A percentile compares a stretch with the other conserved stretches of the same genome.
Conservation (phyloP, 2,329 filamentous ascomycete genomes). For the Ophiostoma quercus region DNA sequence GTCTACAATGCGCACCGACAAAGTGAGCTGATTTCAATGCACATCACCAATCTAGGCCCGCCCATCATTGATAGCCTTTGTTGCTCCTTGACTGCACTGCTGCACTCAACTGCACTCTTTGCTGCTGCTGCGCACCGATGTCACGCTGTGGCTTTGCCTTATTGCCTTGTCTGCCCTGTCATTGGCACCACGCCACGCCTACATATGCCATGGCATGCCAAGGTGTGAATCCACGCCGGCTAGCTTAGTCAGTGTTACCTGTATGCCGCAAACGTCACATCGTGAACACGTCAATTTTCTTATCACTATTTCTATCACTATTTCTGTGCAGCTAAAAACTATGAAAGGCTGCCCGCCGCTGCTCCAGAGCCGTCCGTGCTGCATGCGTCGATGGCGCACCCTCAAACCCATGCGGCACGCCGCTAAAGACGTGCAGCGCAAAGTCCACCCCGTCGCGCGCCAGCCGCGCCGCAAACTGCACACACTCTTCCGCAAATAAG, state of each 20-base stretch:
- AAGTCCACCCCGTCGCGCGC: constrained; percentile 36
- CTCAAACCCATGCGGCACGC: constrained; percentile 39
- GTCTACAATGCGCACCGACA: background rate
- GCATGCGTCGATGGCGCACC: background rate
- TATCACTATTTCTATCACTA: too few relatives aligned
- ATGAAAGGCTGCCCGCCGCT: background rate
- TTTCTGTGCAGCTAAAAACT: background rate
- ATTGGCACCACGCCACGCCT: background rate
- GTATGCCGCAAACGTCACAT: background rate
- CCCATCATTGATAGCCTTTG: background rate
- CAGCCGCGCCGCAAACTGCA: constrained; percentile 34
- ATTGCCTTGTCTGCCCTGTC: background rate
- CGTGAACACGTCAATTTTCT: too few relatives aligned
- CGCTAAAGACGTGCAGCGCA: constrained; percentile 36
- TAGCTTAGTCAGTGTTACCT: background rate
- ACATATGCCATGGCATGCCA: background rate
- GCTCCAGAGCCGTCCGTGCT: background rate
- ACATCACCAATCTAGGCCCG: background rate
- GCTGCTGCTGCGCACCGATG: background rate
- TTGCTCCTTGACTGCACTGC: too few relatives aligned
- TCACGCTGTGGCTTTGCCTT: background rate
- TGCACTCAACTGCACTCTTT: background rate
- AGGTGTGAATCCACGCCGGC: background rate
- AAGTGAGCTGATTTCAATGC: constrained; percentile 1
- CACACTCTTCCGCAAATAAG: constrained; percentile 37